A percentile compares a stretch with the other conserved stretches of the same genome.
Evolutionary conservation across 2,329 filamentous ascomycete species (phyloP).

Genomic region (Scedosporium aurantiacum): DNA sequence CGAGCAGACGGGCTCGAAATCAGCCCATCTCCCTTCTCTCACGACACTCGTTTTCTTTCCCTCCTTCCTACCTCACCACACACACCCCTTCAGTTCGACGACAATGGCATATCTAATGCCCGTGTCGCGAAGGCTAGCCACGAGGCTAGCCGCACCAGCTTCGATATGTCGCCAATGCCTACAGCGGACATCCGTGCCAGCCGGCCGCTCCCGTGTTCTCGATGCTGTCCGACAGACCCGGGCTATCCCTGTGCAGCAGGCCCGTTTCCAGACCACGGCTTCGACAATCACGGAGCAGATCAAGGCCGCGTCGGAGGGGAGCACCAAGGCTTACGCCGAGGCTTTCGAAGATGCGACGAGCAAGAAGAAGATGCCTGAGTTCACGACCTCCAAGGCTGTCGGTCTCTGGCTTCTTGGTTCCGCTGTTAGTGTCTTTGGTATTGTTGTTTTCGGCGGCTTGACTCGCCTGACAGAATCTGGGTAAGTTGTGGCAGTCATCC

Average conservation of each 20-base stretch:
- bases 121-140: constrained; percentile 27
- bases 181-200: constrained; percentile 10
- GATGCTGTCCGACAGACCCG: constrained; percentile 14
- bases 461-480: constrained; percentile 93
- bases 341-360: constrained; percentile 1
- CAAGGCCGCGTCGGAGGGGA: constrained; percentile 1
- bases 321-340: not conserved
- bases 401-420: constrained; percentile 90
- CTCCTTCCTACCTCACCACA: not conserved
- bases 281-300: not conserved
- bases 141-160: constrained; percentile 26
- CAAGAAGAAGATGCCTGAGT: constrained; percentile 31
- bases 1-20: not conserved
- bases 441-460: constrained; percentile 88
- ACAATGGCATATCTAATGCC: constrained; percentile 32
- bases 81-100: not conserved
- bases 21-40: not conserved
- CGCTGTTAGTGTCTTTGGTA: constrained; percentile 88
- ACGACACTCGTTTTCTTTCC: not conserved
- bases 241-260: constrained; percentile 11
- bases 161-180: constrained; percentile 41
- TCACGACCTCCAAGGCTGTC: constrained; percentile 63
- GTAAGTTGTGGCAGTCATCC: constrained; percentile 34
- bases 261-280: constrained; percentile 9
- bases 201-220: not conserved